A percentile compares a stretch with the other conserved stretches of the same genome.
These are phyloP conservation scores for Omphalotus olearius DNA, from an alignment of 1,284 basidiomycete genomes.

Conservation along the genomic window DNA sequence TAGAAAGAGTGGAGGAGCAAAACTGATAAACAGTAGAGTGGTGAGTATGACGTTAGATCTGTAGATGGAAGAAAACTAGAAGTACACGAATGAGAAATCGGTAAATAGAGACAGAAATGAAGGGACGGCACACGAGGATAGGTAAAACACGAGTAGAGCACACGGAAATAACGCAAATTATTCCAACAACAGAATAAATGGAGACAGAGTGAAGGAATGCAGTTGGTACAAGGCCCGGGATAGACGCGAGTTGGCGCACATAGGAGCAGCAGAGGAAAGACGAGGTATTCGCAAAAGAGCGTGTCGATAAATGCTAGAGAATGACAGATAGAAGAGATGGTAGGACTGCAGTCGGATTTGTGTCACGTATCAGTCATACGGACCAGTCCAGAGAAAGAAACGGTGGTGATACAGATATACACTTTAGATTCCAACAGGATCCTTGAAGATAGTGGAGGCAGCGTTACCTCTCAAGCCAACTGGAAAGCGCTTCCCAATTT, in stretches of 20 bases:
- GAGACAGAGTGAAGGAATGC: not conserved
- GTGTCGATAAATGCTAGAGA: not conserved
- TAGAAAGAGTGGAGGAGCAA: not conserved
- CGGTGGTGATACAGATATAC: constrained; percentile 5
- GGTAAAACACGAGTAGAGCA: constrained; percentile 1
- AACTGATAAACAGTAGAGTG: not conserved
- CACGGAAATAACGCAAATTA: constrained; percentile 1
- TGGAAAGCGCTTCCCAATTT: constrained; percentile 59
- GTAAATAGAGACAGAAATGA: not conserved
- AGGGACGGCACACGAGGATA: not conserved
- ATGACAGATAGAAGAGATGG: no score
- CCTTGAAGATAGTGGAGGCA: not conserved
- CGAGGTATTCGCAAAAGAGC: not conserved
- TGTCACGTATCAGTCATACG: no score
- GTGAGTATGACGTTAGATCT: not conserved
- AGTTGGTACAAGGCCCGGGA: not conserved
- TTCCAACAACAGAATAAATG: constrained; percentile 10
- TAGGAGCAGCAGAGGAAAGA: not conserved
- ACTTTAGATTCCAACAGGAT: not conserved
- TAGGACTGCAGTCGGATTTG: not conserved
- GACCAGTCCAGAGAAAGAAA: not conserved
- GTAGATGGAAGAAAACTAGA: not conserved
- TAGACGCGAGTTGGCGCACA: no score
- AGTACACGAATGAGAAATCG: not conserved
- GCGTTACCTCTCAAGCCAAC: constrained; percentile 32